These are phyloP conservation scores for Allium cepa DNA, from an alignment of 106 monocot genomes.

Conservation along the genomic window DNA sequence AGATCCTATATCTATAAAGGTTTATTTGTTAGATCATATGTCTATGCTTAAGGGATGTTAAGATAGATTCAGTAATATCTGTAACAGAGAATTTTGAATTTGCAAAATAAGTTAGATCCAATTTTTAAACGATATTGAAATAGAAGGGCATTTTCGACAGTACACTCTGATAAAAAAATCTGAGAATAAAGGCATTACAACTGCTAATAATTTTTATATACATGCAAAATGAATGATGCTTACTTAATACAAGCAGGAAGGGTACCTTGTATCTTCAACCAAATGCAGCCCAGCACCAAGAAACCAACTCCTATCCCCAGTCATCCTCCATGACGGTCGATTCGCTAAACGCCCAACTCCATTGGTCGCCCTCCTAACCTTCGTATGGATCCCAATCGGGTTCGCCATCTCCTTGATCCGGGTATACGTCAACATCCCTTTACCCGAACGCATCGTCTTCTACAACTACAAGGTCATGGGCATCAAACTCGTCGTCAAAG, in stretches of 20 bases:
- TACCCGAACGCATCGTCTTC: constrained; percentile 62
- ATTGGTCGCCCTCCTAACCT: constrained; percentile 45
- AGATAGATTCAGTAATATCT: too few species aligned
- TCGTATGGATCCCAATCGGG: constrained; percentile 85
- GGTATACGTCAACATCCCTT: constrained; percentile 56
- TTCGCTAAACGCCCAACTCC: constrained; percentile 79
- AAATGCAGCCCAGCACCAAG: constrained; percentile 23
- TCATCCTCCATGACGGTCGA: constrained; percentile 93
- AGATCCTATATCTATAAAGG: too few species aligned
- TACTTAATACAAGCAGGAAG: constrained; percentile 23
- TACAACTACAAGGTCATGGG: constrained; percentile 52
- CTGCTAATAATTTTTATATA: too few species aligned
- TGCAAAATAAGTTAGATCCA: too few species aligned
- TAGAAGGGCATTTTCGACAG: too few species aligned
- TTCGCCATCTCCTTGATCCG: constrained; percentile 50
- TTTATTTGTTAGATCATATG: too few species aligned
- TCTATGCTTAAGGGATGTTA: too few species aligned
- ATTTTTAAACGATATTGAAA: too few species aligned
- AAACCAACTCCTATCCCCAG: constrained; percentile 41
- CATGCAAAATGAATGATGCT: too few species aligned
- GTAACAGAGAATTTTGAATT: too few species aligned
- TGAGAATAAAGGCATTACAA: too few species aligned
- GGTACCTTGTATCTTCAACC: constrained; percentile 21
- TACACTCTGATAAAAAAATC: too few species aligned
- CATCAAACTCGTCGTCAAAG: constrained; percentile 52